Base-by-base conservation (phyloP, 257 asterid genomes). In the Gentiana straminea region DNA sequence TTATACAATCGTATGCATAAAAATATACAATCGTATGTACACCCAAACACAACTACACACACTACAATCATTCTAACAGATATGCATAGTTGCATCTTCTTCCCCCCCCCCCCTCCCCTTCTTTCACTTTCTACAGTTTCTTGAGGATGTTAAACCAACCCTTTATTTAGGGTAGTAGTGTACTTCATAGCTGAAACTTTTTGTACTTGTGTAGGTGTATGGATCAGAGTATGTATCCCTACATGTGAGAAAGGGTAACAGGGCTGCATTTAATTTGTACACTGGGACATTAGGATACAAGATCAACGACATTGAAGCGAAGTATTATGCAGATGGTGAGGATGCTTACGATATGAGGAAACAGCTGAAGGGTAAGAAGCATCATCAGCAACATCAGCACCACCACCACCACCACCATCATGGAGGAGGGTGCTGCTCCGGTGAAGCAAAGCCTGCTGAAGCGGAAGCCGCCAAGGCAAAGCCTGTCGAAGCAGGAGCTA, bases 321-420 rank as follows among this genome's bases (percentile, higher is more conserved):
- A 87, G 65, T 92, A 92, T 67, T 92, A 92, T 58, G 97, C 98
- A 1, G 97, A 92, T 63, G 98, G 98, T n/a, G 98, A 92, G 66
- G 98, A 92, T 73, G 98, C 98, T 33, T 92, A 88, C 65, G 98
- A 88, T 69, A 92, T 92, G 98, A 79, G 95, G 68, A 92, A 92
- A 73, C 84, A 81, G 62, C 70, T 92, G 76, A 88, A 83, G 75
- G 94, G 89, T 50, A 81, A 64, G 80, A 81, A 77, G 86, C 84
- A 75, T 3, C 76, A 64, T 8, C 84, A 80, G 8, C 94, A 82
- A 7, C 56, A 64, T 5, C 86, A 83, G 41, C 86, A 78, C 37
- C 80, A 79, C 49, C 95, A 86, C 39, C 86, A 80, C 57, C 94
- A 84, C 67, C 92, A 82, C 49, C 89, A 82, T 46, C 83, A 87